Evolutionary conservation across 2,329 filamentous ascomycete genomes (phyloP).

Genomic region (Neofusicoccum kwambonambiense): DNA sequence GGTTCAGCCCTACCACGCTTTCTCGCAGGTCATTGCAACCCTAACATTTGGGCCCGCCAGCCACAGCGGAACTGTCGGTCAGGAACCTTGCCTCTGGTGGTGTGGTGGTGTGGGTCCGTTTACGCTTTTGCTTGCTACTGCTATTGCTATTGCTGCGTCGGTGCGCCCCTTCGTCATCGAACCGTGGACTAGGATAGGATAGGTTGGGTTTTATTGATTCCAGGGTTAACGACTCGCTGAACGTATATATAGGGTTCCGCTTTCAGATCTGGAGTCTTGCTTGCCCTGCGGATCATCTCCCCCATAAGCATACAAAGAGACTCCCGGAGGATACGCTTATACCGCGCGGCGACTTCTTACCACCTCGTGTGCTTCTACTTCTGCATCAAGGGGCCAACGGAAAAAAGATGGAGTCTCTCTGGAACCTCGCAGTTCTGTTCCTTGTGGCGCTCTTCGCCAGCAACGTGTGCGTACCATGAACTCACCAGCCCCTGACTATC

Average conservation of each 20-base stretch:
- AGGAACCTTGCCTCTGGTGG: background rate
- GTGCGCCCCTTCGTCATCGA: background rate
- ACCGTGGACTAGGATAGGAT: background rate
- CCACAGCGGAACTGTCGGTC: background rate
- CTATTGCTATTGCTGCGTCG: background rate
- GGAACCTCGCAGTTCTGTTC: background rate
- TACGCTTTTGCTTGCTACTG: background rate
- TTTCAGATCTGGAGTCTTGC: background rate
- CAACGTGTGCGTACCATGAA: background rate
- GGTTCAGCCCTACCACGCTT: conserved; percentile 2
- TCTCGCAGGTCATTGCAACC: background rate
- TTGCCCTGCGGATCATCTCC: background rate
- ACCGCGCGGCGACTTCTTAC: background rate
- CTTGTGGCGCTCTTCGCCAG: background rate
- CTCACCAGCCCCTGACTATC: background rate
- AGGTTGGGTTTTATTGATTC: background rate
- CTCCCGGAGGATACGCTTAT: background rate
- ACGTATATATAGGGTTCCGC: conserved; percentile 1
- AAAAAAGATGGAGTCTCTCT: background rate
- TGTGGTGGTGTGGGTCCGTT: background rate
- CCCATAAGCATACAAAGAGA: background rate
- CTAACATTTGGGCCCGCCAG: background rate
- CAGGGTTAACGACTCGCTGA: background rate
- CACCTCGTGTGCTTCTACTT: background rate
- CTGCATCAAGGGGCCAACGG: background rate